phyloP scores from a whole-genome alignment of 2,329 filamentous ascomycete genomes.

The Ophiostoma angusticollis region DNA sequence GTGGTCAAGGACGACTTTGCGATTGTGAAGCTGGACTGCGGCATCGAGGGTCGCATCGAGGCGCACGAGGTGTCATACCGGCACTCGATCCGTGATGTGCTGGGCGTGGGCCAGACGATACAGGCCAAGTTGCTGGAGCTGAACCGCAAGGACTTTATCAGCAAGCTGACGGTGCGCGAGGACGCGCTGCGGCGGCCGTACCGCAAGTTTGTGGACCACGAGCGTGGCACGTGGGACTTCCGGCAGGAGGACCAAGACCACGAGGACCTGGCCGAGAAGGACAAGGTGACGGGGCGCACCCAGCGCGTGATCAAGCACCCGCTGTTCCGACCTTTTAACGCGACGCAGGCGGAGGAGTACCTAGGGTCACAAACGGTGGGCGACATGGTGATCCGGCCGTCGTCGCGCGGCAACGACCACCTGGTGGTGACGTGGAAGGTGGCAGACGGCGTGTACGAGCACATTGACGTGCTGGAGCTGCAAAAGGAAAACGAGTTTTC shows the following conservation, averaged over 20 bases:
- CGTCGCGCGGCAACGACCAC: slow-evolving; percentile 90
- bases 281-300: slow-evolving; percentile 69
- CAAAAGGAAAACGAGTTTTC: slow-evolving; percentile 97
- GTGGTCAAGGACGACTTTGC: slow-evolving; percentile 86
- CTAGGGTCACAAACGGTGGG: slow-evolving; percentile 74
- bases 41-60: slow-evolving; percentile 79
- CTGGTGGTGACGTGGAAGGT: slow-evolving; percentile 98
- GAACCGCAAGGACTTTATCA: slow-evolving; percentile 73
- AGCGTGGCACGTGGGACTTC: slow-evolving; percentile 77
- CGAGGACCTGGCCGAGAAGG: slow-evolving; percentile 74
- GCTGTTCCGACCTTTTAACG: slow-evolving; percentile 86
- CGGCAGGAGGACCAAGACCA: slow-evolving; percentile 67
- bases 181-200: slow-evolving; percentile 64
- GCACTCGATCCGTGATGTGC: slow-evolving; percentile 57
- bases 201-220: slow-evolving; percentile 55
- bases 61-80: slow-evolving; percentile 69
- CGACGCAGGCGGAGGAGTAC: slow-evolving; percentile 84
- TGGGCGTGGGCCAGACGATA: slow-evolving; percentile 68
- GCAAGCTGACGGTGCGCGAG: slow-evolving; percentile 74
- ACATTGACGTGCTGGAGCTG: slow-evolving; percentile 92
- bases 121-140: slow-evolving; percentile 80
- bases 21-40: slow-evolving; percentile 86
- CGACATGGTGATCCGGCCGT: slow-evolving; percentile 89
- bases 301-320: slow-evolving; percentile 97
- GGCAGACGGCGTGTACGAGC: slow-evolving; percentile 88